phyloP scores from a whole-genome alignment of 1,139 yeast species.

The Zhuliangozyma parablackwelliae region DNA sequence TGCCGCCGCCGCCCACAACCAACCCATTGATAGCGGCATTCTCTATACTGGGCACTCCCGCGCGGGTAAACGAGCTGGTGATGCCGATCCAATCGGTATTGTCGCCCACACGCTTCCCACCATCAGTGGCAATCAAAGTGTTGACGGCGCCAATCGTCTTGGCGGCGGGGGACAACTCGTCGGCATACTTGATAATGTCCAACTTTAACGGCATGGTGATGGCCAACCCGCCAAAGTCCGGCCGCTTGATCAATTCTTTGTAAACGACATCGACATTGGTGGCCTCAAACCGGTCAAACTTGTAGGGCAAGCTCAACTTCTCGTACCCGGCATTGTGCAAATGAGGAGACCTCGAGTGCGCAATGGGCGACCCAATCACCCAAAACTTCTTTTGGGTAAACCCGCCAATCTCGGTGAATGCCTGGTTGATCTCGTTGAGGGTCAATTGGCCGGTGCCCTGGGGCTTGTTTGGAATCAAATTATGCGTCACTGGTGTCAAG shows the following conservation, averaged over 20 bases:
- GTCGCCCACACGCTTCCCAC: conserved; percentile 66
- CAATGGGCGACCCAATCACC: conserved; percentile 79
- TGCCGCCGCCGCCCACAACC: conserved; percentile 96
- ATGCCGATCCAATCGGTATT: conserved; percentile 98
- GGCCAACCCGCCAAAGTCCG: conserved; percentile 78
- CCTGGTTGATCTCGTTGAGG: conserved; percentile 55
- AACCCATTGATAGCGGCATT: conserved; percentile 48
- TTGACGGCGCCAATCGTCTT: conserved; percentile 85
- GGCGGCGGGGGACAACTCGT: conserved; percentile 69
- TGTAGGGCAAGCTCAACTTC: conserved; percentile 72
- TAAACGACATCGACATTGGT: conserved; percentile 50
- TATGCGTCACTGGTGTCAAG: conserved; percentile 83
- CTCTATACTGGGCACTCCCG: conserved; percentile 50
- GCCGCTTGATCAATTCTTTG: conserved; percentile 43
- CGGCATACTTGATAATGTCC: conserved; percentile 65
- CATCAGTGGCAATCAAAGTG: conserved; percentile 60
- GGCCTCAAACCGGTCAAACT: conserved; percentile 67
- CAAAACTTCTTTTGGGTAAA: conserved; percentile 54
- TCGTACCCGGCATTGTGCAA: conserved; percentile 77
- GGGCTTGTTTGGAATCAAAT: conserved; percentile 55
- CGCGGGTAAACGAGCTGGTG: conserved; percentile 53
- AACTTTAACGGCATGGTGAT: conserved; percentile 88
- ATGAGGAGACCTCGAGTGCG: conserved; percentile 84
- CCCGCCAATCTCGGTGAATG: conserved; percentile 63
- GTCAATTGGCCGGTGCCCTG: conserved; percentile 64